A percentile compares a stretch with the other conserved stretches of the same genome.
Evolutionary conservation across 129 eudicot genomes (phyloP).

Genomic region (Sambucus nigra): DNA sequence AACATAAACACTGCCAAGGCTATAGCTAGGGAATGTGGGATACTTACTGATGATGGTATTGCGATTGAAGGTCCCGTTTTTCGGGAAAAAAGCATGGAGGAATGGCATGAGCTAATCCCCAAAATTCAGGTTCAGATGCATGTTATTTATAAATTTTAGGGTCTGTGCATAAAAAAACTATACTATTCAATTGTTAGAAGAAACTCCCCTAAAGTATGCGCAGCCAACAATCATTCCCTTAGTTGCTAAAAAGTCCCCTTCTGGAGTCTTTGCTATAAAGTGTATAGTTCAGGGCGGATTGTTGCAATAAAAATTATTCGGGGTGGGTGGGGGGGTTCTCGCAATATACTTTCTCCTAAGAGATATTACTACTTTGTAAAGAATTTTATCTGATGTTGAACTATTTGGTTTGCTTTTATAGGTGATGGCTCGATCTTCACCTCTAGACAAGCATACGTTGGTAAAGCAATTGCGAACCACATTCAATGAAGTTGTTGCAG

Average conservation of each 20-base stretch:
- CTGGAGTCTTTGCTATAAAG: too few relatives aligned
- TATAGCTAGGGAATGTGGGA: conserved; percentile 94
- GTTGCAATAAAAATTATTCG: too few relatives aligned
- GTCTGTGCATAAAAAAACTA: too few relatives aligned
- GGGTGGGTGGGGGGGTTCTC: too few relatives aligned
- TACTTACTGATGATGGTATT: conserved; percentile 86
- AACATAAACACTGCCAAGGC: conserved; percentile 91
- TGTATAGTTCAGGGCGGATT: too few relatives aligned
- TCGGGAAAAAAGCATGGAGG: conserved; percentile 69
- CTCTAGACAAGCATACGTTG: conserved; percentile 81
- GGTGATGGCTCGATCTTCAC: conserved; percentile 99
- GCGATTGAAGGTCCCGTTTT: conserved; percentile 98
- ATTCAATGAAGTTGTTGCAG: conserved; percentile 86
- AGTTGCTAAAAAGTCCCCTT: too few relatives aligned
- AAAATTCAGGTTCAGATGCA: conserved; percentile 55
- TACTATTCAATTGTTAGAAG: too few relatives aligned
- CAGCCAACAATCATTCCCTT: too few relatives aligned
- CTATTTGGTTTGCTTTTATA: not conserved
- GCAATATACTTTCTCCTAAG: too few relatives aligned
- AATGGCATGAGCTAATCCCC: conserved; percentile 59
- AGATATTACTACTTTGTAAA: not conserved
- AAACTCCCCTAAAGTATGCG: too few relatives aligned
- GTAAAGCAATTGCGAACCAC: conserved; percentile 89
- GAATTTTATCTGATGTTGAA: not conserved
- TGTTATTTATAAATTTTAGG: not conserved